These are phyloP conservation scores for Cladophialophora chaetospira DNA, from an alignment of 2,329 filamentous ascomycete genomes.

Conservation along the genomic window DNA sequence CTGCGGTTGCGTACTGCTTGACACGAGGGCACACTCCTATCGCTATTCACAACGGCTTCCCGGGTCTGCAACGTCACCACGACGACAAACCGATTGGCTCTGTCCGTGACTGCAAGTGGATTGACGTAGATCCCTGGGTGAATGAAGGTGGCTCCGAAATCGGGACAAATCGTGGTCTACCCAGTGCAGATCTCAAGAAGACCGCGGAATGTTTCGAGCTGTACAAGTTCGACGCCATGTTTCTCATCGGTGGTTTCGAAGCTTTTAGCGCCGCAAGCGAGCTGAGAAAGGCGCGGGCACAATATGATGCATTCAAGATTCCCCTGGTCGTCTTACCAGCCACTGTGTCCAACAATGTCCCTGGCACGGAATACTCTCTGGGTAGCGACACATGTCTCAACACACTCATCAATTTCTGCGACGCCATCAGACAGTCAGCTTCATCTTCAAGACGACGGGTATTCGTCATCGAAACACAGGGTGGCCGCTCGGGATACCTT, in stretches of 20 bases:
- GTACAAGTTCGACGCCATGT: conserved; percentile 87
- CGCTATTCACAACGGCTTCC: conserved; percentile 95
- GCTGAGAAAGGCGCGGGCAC: conserved; percentile 74
- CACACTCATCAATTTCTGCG: conserved; percentile 90
- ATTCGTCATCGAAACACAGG: conserved; percentile 97
- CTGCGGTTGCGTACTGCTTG: conserved; percentile 88
- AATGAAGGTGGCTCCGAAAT: conserved; percentile 97
- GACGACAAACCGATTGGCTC: conserved; percentile 77
- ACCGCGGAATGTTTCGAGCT: conserved; percentile 81
- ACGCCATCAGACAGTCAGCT: conserved; percentile 95
- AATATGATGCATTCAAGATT: conserved; percentile 85
- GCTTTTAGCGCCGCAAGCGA: conserved; percentile 91
- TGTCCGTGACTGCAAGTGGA: conserved; percentile 84
- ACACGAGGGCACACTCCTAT: conserved; percentile 89
- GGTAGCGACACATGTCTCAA: conserved; percentile 97
- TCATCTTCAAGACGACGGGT: conserved; percentile 90
- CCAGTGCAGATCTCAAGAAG: conserved; percentile 79
- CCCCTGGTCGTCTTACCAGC: conserved; percentile 89
- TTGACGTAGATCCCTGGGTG: conserved; percentile 93
- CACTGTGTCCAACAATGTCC: conserved; percentile 99
- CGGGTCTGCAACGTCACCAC: conserved; percentile 88
- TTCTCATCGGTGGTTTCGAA: conserved; percentile 93
- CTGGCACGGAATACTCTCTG: conserved; percentile 94
- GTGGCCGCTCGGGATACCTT: conserved; percentile 89
- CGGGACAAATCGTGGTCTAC: conserved; percentile 92